phyloP scores from a whole-genome alignment of 2,329 filamentous ascomycete species.

The Neofusicoccum ribis region DNA sequence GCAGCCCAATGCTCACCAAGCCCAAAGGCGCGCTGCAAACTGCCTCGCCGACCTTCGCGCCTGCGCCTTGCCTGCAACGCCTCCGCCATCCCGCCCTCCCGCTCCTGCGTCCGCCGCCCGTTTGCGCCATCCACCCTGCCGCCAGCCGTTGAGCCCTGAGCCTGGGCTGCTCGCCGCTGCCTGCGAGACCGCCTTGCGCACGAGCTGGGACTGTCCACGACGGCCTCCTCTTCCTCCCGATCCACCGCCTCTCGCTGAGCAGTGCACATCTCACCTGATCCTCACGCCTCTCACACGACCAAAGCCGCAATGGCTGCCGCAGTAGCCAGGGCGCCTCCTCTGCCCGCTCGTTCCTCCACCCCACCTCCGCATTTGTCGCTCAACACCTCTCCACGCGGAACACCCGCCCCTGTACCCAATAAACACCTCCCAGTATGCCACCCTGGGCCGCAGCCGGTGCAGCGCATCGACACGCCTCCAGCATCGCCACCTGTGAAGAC shows the following conservation, averaged over 20 bases:
- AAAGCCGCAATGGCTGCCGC: slow-evolving; percentile 42
- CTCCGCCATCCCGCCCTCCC: background rate
- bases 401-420: slow-evolving; percentile 70
- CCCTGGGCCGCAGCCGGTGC: slow-evolving; percentile 64
- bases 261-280: background rate
- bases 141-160: slow-evolving; percentile 13
- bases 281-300: background rate
- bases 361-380: slow-evolving; percentile 58
- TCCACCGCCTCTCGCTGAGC: background rate
- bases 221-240: background rate
- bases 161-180: background rate
- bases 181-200: background rate
- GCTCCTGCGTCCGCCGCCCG: background rate
- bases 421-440: slow-evolving; percentile 89
- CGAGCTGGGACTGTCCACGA: background rate
- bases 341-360: slow-evolving; percentile 40
- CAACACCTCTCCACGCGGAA: slow-evolving; percentile 57
- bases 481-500: slow-evolving; percentile 61
- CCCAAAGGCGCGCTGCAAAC: background rate
- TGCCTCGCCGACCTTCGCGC: background rate
- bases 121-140: slow-evolving; percentile 15
- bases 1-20: background rate
- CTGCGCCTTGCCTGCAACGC: slow-evolving; percentile 1
- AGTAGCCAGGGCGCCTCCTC: slow-evolving; percentile 40
- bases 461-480: slow-evolving; percentile 47